Conservation (phyloP, 345 rosid species). For the Draba incana region DNA sequence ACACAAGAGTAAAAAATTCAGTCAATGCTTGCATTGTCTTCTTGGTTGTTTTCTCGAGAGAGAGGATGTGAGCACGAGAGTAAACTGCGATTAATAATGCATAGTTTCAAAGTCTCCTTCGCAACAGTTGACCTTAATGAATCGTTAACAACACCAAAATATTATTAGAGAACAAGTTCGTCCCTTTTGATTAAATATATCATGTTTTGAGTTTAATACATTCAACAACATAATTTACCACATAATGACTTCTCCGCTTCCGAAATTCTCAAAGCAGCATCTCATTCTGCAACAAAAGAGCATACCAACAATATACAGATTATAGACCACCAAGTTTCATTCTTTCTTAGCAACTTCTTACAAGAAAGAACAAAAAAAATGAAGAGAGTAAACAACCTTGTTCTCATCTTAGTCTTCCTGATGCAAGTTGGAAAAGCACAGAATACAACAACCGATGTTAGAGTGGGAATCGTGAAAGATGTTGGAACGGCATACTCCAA, state of each 20-base stretch:
- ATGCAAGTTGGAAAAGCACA: constrained; percentile 17
- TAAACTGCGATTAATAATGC: too few species aligned
- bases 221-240: neutral
- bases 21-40: too few species aligned
- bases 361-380: neutral
- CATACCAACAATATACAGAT: too few species aligned
- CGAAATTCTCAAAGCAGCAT: neutral
- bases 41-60: too few species aligned
- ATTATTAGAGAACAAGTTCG: neutral
- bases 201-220: neutral
- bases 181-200: neutral
- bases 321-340: too few species aligned
- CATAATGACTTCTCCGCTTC: neutral
- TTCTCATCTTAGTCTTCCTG: constrained; percentile 1
- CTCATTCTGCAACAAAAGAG: neutral
- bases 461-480: constrained; percentile 19
- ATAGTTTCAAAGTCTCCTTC: too few species aligned
- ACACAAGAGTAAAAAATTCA: too few species aligned
- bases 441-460: neutral
- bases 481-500: constrained; percentile 14
- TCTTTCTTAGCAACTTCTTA: neutral
- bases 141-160: neutral
- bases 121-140: constrained; percentile 17
- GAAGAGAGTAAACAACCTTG: neutral
- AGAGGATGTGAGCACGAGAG: too few species aligned